These are phyloP conservation scores for Hemileccinum impolitum DNA, from an alignment of 768 basidiomycete species.

Conservation along the genomic window DNA sequence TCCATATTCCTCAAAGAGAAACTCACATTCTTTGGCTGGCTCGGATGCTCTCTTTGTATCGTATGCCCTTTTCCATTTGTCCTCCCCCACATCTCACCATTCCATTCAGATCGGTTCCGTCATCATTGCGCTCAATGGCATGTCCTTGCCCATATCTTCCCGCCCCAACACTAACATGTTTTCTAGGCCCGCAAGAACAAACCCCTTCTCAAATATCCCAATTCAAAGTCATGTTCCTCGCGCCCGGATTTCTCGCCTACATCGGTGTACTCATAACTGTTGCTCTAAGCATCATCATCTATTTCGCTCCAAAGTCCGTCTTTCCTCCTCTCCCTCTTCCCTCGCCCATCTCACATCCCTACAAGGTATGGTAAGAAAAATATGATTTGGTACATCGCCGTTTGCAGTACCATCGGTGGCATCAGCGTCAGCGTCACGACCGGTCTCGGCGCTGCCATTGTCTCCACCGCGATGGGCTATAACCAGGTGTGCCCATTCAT, in stretches of 20 bases:
- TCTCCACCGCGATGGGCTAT: slow-evolving; percentile 69
- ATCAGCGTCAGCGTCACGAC: slow-evolving; percentile 93
- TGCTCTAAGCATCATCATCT: slow-evolving; percentile 72
- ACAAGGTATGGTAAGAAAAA: slow-evolving; percentile 82
- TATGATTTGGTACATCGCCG: slow-evolving; percentile 93
- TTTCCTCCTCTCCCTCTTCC: neutral
- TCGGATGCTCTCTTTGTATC: slow-evolving; percentile 90
- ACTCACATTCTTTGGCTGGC: slow-evolving; percentile 94
- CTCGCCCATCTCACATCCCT: neutral
- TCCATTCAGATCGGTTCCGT: slow-evolving; percentile 67
- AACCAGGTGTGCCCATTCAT: slow-evolving; percentile 59
- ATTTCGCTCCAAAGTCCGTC: slow-evolving; percentile 72
- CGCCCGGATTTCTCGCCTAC: slow-evolving; percentile 79
- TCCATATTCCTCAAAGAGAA: slow-evolving; percentile 92
- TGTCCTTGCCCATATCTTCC: slow-evolving; percentile 4
- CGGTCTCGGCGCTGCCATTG: slow-evolving; percentile 88
- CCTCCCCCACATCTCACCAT: neutral
- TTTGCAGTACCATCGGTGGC: slow-evolving; percentile 97
- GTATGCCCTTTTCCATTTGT: slow-evolving; percentile 42
- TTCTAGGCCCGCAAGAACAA: slow-evolving; percentile 61
- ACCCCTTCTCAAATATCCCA: slow-evolving; percentile 64
- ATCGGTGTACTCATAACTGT: slow-evolving; percentile 58
- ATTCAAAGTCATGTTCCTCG: slow-evolving; percentile 78
- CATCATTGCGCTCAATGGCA: slow-evolving; percentile 88
- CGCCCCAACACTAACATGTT: slow-evolving; percentile 2